Conservation (phyloP, 1,284 basidiomycete species). For the Cryptococcus sp. region DNA sequence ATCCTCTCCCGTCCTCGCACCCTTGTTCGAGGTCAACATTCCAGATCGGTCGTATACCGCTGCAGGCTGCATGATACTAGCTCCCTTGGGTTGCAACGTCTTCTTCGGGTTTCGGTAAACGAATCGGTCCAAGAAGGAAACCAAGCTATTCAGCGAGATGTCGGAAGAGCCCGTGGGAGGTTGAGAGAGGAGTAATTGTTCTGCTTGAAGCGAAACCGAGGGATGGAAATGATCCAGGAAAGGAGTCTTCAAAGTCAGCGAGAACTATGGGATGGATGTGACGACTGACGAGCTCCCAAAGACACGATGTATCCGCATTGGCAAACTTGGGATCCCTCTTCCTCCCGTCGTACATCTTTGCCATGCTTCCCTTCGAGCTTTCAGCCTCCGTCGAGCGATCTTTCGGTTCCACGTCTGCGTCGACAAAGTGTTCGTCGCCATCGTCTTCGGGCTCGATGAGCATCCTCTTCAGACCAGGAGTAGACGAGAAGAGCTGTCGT, state of each 20-base stretch:
- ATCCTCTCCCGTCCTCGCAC: constrained; percentile 49
- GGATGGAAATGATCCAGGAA: constrained; percentile 87
- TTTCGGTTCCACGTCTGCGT: constrained; percentile 29
- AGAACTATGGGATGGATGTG: not conserved
- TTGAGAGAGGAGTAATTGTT: constrained; percentile 65
- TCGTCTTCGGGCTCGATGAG: constrained; percentile 52
- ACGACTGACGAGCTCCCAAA: constrained; percentile 77
- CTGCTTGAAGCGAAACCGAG: constrained; percentile 77
- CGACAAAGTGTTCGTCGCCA: constrained; percentile 53
- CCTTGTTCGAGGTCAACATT: constrained; percentile 63
- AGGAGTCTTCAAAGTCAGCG: constrained; percentile 44
- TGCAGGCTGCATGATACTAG: constrained; percentile 93
- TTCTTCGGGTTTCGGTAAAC: constrained; percentile 97
- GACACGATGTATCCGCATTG: constrained; percentile 69
- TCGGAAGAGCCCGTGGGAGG: constrained; percentile 74
- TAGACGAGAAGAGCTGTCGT: constrained; percentile 66
- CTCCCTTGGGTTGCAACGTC: constrained; percentile 59
- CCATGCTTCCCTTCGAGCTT: not conserved
- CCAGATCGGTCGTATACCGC: constrained; percentile 60
- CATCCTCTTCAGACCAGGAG: constrained; percentile 65
- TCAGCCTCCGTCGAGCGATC: constrained; percentile 9
- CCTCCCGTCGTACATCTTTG: constrained; percentile 63
- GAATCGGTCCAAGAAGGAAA: constrained; percentile 82
- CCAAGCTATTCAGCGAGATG: constrained; percentile 85
- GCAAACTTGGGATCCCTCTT: constrained; percentile 91